A percentile compares a stretch with the other conserved stretches of the same genome.
Conservation (phyloP, 2,329 filamentous ascomycete genomes). For the Pyricularia sp. region DNA sequence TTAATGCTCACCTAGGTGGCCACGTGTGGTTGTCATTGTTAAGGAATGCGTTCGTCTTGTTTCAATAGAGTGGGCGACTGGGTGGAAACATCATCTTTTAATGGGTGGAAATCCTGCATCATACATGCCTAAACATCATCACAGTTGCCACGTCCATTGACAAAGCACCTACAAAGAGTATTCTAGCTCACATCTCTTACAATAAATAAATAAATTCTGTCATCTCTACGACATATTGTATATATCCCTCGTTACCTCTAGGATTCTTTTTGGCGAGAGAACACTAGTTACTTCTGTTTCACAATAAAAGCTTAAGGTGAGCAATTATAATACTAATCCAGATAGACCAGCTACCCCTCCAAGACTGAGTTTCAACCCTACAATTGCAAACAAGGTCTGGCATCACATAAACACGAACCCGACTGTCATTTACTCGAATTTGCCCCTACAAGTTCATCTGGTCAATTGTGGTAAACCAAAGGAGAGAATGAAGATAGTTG, state of each 20-base stretch:
- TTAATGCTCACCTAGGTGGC: background rate
- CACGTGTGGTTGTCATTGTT: background rate
- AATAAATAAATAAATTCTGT: background rate
- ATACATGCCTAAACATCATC: background rate
- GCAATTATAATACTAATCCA: background rate
- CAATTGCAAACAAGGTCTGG: background rate
- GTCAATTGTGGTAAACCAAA: background rate
- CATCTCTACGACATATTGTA: background rate
- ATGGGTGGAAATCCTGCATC: background rate
- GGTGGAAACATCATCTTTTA: background rate
- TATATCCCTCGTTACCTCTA: background rate
- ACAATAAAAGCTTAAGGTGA: background rate
- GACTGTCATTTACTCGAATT: background rate
- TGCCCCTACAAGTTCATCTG: background rate
- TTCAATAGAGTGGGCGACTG: background rate
- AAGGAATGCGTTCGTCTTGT: background rate
- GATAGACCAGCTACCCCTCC: background rate
- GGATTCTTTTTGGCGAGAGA: background rate
- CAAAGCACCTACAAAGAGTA: background rate
- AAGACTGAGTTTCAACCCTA: background rate
- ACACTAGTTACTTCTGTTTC: background rate
- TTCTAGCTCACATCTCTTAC: background rate
- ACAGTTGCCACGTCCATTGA: background rate
- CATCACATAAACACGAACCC: background rate
- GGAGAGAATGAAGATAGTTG: background rate